These are phyloP conservation scores for Arabidopsis lyrata DNA, from an alignment of 441 rosid species.

Conservation along the genomic window DNA sequence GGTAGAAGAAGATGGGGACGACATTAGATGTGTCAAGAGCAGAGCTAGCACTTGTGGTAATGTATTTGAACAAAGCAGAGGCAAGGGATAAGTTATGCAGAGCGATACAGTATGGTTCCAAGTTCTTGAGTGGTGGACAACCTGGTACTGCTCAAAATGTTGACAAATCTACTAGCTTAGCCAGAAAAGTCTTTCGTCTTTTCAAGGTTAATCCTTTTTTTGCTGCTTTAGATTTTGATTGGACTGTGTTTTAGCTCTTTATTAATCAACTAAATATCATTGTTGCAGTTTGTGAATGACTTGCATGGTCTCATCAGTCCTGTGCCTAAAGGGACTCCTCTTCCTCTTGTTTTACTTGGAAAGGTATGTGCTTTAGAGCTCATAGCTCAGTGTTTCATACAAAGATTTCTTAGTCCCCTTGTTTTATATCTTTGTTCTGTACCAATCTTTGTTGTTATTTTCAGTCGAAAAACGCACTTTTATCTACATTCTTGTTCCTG, in stretches of 20 bases:
- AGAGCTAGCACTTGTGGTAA: conserved; percentile 81
- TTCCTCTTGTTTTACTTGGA: conserved; percentile 85
- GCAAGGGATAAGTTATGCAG: conserved; percentile 99
- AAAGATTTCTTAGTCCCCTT: neutral
- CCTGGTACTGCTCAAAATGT: conserved; percentile 96
- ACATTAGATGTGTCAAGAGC: conserved; percentile 89
- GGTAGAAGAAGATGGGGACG: conserved; percentile 59
- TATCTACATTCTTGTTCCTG: conserved; percentile 93
- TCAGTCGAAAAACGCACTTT: conserved; percentile 91
- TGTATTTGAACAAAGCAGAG: conserved; percentile 95
- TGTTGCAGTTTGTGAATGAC: conserved; percentile 87
- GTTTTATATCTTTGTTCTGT: neutral
- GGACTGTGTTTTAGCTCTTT: neutral
- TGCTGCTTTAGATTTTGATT: neutral
- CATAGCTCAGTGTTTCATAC: neutral
- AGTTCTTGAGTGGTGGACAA: conserved; percentile 83
- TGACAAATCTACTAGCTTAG: conserved; percentile 94
- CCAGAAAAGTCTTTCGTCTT: conserved; percentile 95
- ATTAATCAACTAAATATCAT: neutral
- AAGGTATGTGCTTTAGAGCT: conserved; percentile 74
- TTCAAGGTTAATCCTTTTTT: conserved; percentile 69
- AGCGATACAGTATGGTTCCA: conserved; percentile 97
- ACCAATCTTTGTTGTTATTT: conserved; percentile 26
- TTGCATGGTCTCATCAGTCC: conserved; percentile 85
- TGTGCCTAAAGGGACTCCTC: conserved; percentile 90